These are phyloP conservation scores for Mucor racemosus DNA, from an alignment of 371 early-diverging fungal species.

Conservation along the genomic window DNA sequence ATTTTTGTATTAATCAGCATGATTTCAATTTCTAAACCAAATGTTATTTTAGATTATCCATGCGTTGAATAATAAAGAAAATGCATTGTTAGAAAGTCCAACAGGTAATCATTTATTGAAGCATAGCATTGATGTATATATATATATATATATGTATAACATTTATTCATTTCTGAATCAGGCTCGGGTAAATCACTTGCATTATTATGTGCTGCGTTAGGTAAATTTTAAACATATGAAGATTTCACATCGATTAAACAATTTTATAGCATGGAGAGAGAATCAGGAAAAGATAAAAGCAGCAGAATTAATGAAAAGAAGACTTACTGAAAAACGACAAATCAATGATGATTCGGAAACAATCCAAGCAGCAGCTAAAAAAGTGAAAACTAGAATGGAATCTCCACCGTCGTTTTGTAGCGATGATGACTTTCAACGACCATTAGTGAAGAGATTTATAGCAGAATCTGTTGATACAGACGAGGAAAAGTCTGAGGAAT, in stretches of 20 bases:
- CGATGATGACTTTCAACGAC: slow-evolving; percentile 36
- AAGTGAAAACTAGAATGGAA: neutral
- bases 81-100: slow-evolving; percentile 64
- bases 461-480: neutral
- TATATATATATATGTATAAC: too few species aligned
- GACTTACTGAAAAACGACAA: too few species aligned
- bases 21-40: neutral
- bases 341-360: neutral
- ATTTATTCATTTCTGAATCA: slow-evolving; percentile 4
- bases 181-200: slow-evolving; percentile 67
- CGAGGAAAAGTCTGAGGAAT: neutral
- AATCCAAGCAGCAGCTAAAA: neutral
- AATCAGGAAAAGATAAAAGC: slow-evolving; percentile 21
- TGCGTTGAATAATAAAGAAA: slow-evolving; percentile 51
- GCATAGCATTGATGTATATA: neutral
- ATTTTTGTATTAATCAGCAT: neutral
- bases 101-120: slow-evolving; percentile 42
- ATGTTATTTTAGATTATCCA: slow-evolving; percentile 47
- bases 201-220: slow-evolving; percentile 56
- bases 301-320: neutral
- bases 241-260: neutral
- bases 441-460: slow-evolving; percentile 9
- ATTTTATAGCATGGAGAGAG: slow-evolving; percentile 31
- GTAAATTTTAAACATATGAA: slow-evolving; percentile 28
- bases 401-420: neutral